Percentiles rank a stretch among this genome's conserved stretches.
These are phyloP conservation scores for Pichia nakasei DNA, from an alignment of 805 yeast genomes.

Conservation along the genomic window DNA sequence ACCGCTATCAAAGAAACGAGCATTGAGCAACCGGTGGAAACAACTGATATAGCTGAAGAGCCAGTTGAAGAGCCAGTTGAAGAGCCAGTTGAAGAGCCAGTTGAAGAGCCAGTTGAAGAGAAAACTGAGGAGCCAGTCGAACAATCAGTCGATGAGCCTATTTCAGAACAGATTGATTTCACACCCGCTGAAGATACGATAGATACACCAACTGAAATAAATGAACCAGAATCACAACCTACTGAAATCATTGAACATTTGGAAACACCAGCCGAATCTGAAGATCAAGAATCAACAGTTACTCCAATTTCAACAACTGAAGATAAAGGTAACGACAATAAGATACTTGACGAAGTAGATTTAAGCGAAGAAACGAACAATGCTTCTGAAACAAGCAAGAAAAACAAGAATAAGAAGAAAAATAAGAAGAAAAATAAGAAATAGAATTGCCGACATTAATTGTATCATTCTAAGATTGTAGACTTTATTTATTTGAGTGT, in stretches of 20 bases:
- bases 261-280: background rate
- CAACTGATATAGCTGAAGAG: constrained; percentile 1
- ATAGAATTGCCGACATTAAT: background rate
- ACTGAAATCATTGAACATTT: too few relatives aligned
- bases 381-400: background rate
- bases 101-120: constrained; percentile 7
- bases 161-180: background rate
- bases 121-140: background rate
- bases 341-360: constrained; percentile 4
- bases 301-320: background rate
- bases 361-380: constrained; percentile 8
- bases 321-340: background rate
- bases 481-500: background rate
- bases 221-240: background rate
- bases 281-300: background rate
- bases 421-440: constrained; percentile 25
- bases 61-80: constrained; percentile 1
- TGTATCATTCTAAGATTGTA: background rate
- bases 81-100: constrained; percentile 6
- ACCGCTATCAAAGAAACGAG: too few relatives aligned
- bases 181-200: too few relatives aligned
- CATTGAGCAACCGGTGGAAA: too few relatives aligned
- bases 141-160: too few relatives aligned
- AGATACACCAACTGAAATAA: background rate
- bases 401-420: constrained; percentile 21